Evolutionary conservation across 2,329 filamentous ascomycete genomes (phyloP), one percentile per base, ranked within the genome.

Genomic region (Aspergillus udagawae): DNA sequence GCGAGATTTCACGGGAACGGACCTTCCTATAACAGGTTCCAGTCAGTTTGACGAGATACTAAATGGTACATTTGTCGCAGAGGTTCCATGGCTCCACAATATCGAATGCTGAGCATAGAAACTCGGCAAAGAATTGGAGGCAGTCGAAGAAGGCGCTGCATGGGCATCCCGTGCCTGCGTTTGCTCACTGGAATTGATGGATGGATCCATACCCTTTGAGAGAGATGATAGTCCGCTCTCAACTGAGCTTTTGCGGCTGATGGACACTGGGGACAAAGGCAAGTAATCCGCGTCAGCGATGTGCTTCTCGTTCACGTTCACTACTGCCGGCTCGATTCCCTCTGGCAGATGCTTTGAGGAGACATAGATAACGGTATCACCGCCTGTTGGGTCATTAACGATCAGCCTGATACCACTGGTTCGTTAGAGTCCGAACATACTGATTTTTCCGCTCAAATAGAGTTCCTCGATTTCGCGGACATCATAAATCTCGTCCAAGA

Each of bases 401-500:
- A 23, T 47, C 23, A 47, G 44, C 21, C 21, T 23, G 20, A 47
- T 5, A 2, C 12, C 44, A 47, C 44, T 8, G 23, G 14, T 23
- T 23, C 2, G 6, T 23, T 21, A 27, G 6, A 51, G 17, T n/a
- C 20, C 42, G 10, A 3, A 59, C 65, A 47, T 67, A 77, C 75
- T 72, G 45, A 72, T 71, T 53, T 72, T 65, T 21, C 73, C 73
- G 10, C 72, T 67, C 20, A 72, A 52, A 49, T 70, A 75, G 7
- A 70, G 64, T 52, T 76, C 74, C 59, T 77, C 74, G 61, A 70
- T 68, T 44, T 70, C 67, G 44, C 74, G 67, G 20, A 76, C 72
- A 23, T 67, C 66, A 59, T 74, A 77, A 21, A 77, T 70, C 60
- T 78, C 75, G 44, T 77, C 74, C 32, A 78, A 56, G 25, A 78